Percentiles rank a stretch among this genome's conserved stretches.
phyloP scores from a whole-genome alignment of 352 stramenopile species.

The Pythium aristosporum region DNA sequence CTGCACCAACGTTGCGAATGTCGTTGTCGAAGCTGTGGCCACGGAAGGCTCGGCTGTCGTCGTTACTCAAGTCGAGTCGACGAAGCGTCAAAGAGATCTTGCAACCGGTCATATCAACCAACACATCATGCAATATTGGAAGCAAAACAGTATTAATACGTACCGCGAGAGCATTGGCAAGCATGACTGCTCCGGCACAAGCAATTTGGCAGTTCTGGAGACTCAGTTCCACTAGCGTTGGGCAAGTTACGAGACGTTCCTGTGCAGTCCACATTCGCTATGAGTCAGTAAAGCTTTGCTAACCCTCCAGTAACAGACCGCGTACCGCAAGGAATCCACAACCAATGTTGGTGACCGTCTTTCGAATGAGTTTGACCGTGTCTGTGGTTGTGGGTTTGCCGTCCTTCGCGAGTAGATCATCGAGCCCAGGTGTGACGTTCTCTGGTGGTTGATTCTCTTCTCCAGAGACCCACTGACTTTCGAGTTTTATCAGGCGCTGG shows the following conservation, averaged over 20 bases:
- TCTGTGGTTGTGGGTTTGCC: background rate
- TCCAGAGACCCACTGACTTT: constrained; percentile 8
- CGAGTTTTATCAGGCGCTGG: background rate
- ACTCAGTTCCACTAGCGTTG: constrained; percentile 26
- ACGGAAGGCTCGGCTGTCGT: constrained; percentile 19
- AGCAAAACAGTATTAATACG: background rate
- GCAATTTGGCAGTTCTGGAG: constrained; percentile 47
- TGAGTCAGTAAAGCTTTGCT: background rate
- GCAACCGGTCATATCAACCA: background rate
- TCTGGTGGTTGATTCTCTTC: constrained; percentile 10
- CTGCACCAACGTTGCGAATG: constrained; percentile 25
- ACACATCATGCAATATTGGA: background rate
- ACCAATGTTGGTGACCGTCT: constrained; percentile 27
- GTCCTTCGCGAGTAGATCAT: background rate
- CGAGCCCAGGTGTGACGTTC: background rate
- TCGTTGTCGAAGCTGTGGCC: constrained; percentile 36
- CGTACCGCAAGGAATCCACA: constrained; percentile 27
- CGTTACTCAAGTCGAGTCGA: constrained; percentile 44
- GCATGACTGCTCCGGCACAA: constrained; percentile 40
- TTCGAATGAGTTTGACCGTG: constrained; percentile 20
- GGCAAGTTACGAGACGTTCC: constrained; percentile 21
- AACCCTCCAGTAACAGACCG: background rate
- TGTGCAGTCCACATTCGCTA: constrained; percentile 12
- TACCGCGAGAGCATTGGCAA: constrained; percentile 42
- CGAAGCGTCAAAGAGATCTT: constrained; percentile 15